phyloP scores from a whole-genome alignment of 805 yeast species.

The Candida stauntonica region DNA sequence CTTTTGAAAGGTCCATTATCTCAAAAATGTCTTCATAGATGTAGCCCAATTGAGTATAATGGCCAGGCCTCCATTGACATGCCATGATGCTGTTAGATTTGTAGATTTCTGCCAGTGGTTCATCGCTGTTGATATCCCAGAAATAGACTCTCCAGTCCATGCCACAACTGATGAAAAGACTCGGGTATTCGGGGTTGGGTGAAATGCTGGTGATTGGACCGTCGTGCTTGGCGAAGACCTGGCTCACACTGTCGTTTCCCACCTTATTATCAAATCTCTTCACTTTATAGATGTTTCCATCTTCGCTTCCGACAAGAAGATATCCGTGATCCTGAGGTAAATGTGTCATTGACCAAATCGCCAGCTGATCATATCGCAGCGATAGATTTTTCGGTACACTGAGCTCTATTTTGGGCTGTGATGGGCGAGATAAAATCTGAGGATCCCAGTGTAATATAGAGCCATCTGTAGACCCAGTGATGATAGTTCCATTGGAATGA shows the following conservation, averaged over 20 bases:
- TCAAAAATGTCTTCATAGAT: slow-evolving; percentile 28
- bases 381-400: slow-evolving; percentile 22
- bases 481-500: slow-evolving; percentile 17
- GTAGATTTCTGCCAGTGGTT: slow-evolving; percentile 23
- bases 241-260: slow-evolving; percentile 13
- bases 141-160: slow-evolving; percentile 31
- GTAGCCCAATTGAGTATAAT: slow-evolving; percentile 28
- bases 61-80: slow-evolving; percentile 25
- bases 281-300: slow-evolving; percentile 31
- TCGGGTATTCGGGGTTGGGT: slow-evolving; percentile 16
- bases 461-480: slow-evolving; percentile 31
- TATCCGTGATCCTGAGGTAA: slow-evolving; percentile 20
- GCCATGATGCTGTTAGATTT: slow-evolving; percentile 27
- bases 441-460: slow-evolving; percentile 29
- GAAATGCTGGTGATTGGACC: slow-evolving; percentile 26
- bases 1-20: slow-evolving; percentile 29
- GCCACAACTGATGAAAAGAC: slow-evolving; percentile 26
- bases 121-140: slow-evolving; percentile 23
- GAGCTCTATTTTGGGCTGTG: slow-evolving; percentile 19
- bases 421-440: slow-evolving; percentile 25
- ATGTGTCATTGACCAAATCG: slow-evolving; percentile 24
- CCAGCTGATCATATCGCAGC: slow-evolving; percentile 28
- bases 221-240: slow-evolving; percentile 23
- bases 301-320: slow-evolving; percentile 30
- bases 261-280: slow-evolving; percentile 23